Conservation (phyloP, 2,329 filamentous ascomycete species). For the Alternaria ethzedia region DNA sequence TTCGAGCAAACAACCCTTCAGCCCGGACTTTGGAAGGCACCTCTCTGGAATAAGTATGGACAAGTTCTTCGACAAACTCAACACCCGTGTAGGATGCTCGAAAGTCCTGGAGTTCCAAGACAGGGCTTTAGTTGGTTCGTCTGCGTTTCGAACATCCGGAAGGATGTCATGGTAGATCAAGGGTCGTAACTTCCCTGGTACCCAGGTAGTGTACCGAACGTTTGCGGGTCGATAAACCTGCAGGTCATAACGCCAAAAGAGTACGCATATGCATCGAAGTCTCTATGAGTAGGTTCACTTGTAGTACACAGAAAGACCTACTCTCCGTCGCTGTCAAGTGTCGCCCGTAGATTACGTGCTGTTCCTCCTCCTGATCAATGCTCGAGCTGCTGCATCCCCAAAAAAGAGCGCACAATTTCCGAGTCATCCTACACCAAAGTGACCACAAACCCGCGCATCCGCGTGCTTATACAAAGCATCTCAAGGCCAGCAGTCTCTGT, state of each 20-base stretch:
- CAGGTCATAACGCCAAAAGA: not conserved
- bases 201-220: not conserved
- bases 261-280: not conserved
- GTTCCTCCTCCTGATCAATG: not conserved
- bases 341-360: not conserved
- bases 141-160: not conserved
- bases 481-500: not conserved
- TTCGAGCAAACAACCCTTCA: not conserved
- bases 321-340: not conserved
- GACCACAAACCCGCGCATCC: not conserved
- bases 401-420: not conserved
- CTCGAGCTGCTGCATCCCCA: not conserved
- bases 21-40: rapidly evolving
- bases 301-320: not conserved
- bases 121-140: too few relatives aligned
- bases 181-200: not conserved
- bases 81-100: not conserved
- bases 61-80: not conserved
- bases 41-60: too few relatives aligned
- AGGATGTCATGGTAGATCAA: not conserved
- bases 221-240: not conserved
- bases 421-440: not conserved
- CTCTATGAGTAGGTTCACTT: not conserved
- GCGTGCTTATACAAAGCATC: not conserved
- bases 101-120: not conserved